These are phyloP conservation scores for Claviceps quebecensis DNA, from an alignment of 2,329 filamentous ascomycete genomes.

Conservation along the genomic window DNA sequence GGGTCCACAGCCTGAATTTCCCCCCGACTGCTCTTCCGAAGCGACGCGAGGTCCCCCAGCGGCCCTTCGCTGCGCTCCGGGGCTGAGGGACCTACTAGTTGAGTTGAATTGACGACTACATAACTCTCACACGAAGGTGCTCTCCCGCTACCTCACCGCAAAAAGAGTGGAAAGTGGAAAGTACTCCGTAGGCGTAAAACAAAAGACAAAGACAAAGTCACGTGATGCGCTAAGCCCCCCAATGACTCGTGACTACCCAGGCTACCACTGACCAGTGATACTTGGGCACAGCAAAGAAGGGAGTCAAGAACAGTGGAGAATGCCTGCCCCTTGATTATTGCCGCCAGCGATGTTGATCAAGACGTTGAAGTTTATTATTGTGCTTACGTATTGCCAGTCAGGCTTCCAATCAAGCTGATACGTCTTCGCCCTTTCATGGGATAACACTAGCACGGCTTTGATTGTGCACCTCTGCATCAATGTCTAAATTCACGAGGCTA, in stretches of 20 bases:
- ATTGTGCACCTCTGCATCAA: slow-evolving; percentile 7
- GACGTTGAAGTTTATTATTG: background rate
- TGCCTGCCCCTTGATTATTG: background rate
- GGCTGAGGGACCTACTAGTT: no score
- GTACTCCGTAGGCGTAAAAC: no score
- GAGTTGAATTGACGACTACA: no score
- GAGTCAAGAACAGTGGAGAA: background rate
- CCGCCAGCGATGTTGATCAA: background rate
- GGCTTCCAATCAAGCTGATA: background rate
- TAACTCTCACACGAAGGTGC: background rate
- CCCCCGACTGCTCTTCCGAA: no score
- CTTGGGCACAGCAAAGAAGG: background rate
- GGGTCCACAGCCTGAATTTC: no score
- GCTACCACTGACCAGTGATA: background rate
- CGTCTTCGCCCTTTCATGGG: background rate
- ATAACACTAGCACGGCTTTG: background rate
- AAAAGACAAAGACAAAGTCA: background rate
- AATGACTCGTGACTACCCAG: background rate
- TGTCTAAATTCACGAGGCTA: slow-evolving; percentile 23
- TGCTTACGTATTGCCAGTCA: background rate
- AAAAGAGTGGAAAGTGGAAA: no score
- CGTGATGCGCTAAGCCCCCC: background rate
- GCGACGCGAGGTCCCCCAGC: no score
- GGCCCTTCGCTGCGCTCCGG: no score
- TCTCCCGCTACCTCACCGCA: background rate